phyloP scores from a whole-genome alignment of 306 rosid species.

The Leucaena leucocephala region DNA sequence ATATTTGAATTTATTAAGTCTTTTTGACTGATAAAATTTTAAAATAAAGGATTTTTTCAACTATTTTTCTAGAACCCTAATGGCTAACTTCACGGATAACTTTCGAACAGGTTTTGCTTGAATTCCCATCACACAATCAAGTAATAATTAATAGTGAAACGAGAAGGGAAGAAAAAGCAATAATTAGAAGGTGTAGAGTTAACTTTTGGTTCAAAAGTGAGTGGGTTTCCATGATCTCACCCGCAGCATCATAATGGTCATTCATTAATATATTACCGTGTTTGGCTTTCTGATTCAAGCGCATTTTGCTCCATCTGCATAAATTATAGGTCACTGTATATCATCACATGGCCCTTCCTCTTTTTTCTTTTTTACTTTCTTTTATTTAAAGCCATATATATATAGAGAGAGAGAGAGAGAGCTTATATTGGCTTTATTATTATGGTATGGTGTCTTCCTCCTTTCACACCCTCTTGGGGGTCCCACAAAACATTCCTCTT shows the following conservation, averaged over 20 bases:
- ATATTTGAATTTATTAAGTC: no score
- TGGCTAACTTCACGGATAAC: background rate
- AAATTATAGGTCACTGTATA: conserved; percentile 30
- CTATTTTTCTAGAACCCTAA: background rate
- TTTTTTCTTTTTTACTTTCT: conserved; percentile 23
- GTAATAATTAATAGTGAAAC: background rate
- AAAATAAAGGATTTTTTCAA: no score
- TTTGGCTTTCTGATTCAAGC: conserved; percentile 22
- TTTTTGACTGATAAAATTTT: no score
- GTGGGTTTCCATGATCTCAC: conserved; percentile 31
- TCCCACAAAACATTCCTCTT: conserved; percentile 76
- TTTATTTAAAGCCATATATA: conserved; percentile 47
- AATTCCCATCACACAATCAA: background rate
- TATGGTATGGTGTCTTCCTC: background rate
- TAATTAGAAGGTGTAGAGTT: background rate
- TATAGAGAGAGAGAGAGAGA: background rate
- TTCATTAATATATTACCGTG: background rate
- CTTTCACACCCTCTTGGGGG: conserved; percentile 44
- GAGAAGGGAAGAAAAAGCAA: background rate
- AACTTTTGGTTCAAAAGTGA: background rate
- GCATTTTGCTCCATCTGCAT: conserved; percentile 28
- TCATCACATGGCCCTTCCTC: conserved; percentile 31
- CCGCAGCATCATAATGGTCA: background rate
- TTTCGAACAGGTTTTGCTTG: background rate
- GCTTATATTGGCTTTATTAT: background rate